Base-by-base conservation (phyloP, 768 basidiomycete species). In the Kwoniella sp. region DNA sequence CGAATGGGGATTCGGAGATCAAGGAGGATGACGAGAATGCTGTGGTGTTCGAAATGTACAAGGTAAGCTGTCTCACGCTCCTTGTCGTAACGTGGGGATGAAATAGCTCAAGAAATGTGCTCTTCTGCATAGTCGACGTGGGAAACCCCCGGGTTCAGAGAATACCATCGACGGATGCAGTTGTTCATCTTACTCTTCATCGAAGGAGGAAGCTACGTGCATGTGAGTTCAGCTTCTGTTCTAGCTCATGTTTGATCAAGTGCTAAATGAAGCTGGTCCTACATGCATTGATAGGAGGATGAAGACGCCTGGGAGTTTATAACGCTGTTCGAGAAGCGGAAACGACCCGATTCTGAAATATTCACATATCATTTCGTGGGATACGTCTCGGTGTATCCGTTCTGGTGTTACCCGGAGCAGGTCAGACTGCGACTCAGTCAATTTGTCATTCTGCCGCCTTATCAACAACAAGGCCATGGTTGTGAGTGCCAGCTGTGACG, bases 281-380 rank as follows among this genome's bases (percentile, higher is more conserved):
- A 20, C 12, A 41, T 15, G 12, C 8, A 15, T 48, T 2, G 20
- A 23, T 47, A 80, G 73, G 95, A 97, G 70, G 91, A 91, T 4
- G 95, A 98, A 77, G 90, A 93, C 23, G 84, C 85, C 1, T 98
- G 95, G 95, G 92, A 97, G 78, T 97, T 98, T 79, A 86, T 88
- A 47, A 83, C 92, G 0, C 81, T 96, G 90, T 96, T 73, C 77
- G 92, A 97, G 81, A 91, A 89, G 73, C 87, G 92, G 30, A 88
- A 87, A 76, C 84, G 89, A 66, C 84, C 82, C 20, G 54, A 69
- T 12, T 47, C 51, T 28, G 64, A 68, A 23, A 83, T 86, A 7
- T 82, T 84, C 66, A 83, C 84, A 2, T 95, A 96, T 80, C 95
- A 97, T 82, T 96, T 98, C 71, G 85, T 90, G 53, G 95, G 95